A percentile compares a stretch with the other conserved stretches of the same genome.
Conservation (phyloP, 2,329 filamentous ascomycete genomes). For the Colletotrichum lindemuthianum region DNA sequence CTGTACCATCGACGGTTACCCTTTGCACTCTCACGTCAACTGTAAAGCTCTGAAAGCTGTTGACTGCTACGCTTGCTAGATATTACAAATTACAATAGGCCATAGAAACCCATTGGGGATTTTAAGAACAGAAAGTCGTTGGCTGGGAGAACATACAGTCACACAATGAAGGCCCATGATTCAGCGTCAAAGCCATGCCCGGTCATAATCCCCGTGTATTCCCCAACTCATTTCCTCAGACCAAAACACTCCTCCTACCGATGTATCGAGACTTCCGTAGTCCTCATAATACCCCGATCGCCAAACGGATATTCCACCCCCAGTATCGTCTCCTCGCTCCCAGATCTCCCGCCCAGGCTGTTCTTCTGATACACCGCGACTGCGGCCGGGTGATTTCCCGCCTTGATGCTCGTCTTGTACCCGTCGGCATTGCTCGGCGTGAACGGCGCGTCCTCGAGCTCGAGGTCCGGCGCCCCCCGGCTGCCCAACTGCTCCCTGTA, state of each 20-base stretch:
- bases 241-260: conserved; percentile 1
- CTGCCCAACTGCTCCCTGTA: conserved; percentile 28
- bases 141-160: too few relatives aligned
- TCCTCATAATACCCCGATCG: conserved; percentile 28
- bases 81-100: too few relatives aligned
- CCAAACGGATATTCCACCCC: background rate
- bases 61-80: too few relatives aligned
- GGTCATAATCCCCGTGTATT: too few relatives aligned
- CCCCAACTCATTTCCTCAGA: too few relatives aligned
- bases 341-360: conserved; percentile 20
- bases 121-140: too few relatives aligned
- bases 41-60: too few relatives aligned
- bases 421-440: background rate
- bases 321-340: conserved; percentile 25
- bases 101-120: too few relatives aligned
- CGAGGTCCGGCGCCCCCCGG: conserved; percentile 22
- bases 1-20: too few relatives aligned
- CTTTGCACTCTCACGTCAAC: too few relatives aligned
- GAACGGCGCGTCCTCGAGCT: conserved; percentile 17
- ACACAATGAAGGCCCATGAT: too few relatives aligned
- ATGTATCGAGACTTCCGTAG: conserved; percentile 21
- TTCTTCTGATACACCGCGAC: conserved; percentile 18
- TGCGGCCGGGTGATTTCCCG: conserved; percentile 3
- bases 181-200: too few relatives aligned
- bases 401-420: conserved; percentile 13